Base-by-base conservation (phyloP, 2,329 filamentous ascomycete genomes). In the Neofusicoccum ribis region DNA sequence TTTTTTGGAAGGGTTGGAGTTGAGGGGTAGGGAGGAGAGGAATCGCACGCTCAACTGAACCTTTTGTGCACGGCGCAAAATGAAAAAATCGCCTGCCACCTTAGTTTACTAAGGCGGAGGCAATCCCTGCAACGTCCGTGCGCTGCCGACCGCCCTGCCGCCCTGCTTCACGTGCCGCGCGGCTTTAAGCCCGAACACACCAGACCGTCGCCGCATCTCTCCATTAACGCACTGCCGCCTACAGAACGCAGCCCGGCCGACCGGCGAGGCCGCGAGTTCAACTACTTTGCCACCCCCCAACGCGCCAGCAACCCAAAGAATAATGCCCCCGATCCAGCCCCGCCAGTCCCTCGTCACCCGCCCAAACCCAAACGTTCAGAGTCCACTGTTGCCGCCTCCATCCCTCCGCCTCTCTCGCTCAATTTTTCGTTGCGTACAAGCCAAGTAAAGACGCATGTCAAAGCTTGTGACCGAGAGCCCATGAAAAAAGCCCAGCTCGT, bases 21-120 rank as follows among this genome's bases (percentile, higher is more conserved):
- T 69, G 71, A 72, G 72, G 71, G 67, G 70, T 74, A 71, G 71
- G 71, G 65, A 66, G 69, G 66, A 44, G 44, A 39, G 44, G 43
- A 20, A 49, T n/a, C 20, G 39, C 20, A 66, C 23, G 67, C 41
- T 50, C 52, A 51, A 36, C 44, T 43, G n/a, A 46, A 67, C 58
- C 41, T 60, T 64, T 67, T 66, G 64, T 56, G 64, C 61, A 46
- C 39, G 27, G 39, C 50, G 43, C 47, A 44, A 65, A 65, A 61
- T 37, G 47, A 59, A 65, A 65, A 52, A 47, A 61, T 65, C 17
- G 27, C 56, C 56, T 17, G 62, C 59, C 36, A 37, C 37, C 60
- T 51, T 63, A 50, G 60, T 58, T 64, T 58, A 51, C 37, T 36
- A 64, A 64, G 52, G 63, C 63, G 61, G 51, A 47, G 39, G 23